These are phyloP conservation scores for Paracoccidioides brasiliensis DNA, from an alignment of 2,329 filamentous ascomycete species.

Conservation along the genomic window DNA sequence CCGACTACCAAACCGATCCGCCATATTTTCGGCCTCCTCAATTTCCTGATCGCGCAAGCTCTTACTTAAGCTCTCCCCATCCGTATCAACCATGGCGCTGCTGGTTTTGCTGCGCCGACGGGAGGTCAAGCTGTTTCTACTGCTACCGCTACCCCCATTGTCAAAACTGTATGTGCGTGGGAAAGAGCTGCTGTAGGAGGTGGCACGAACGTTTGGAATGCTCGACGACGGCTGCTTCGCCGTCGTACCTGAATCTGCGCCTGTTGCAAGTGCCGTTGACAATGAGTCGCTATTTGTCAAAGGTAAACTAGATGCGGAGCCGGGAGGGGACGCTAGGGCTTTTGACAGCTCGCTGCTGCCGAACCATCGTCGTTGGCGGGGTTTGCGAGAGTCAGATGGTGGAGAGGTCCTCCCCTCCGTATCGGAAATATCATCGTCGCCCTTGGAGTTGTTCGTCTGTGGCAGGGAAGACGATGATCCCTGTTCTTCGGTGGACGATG, in stretches of 20 bases:
- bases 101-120: slow-evolving; percentile 14
- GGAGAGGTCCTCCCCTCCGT: slow-evolving; percentile 18
- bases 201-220: slow-evolving; percentile 2
- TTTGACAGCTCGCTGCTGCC: slow-evolving; percentile 7
- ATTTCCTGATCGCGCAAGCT: slow-evolving; percentile 28
- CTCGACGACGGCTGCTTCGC: not conserved
- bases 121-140: slow-evolving; percentile 3
- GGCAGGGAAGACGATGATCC: slow-evolving; percentile 17
- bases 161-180: slow-evolving; percentile 4
- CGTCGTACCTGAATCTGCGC: not conserved
- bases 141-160: slow-evolving; percentile 12
- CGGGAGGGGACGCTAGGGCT: slow-evolving; percentile 4
- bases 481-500: slow-evolving; percentile 30
- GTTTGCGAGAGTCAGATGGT: slow-evolving; percentile 19
- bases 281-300: not conserved
- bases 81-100: slow-evolving; percentile 16
- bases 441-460: slow-evolving; percentile 13
- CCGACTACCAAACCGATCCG: slow-evolving; percentile 42
- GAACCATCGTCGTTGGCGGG: slow-evolving; percentile 28
- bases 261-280: not conserved
- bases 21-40: slow-evolving; percentile 33
- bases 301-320: slow-evolving; percentile 2
- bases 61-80: slow-evolving; percentile 8
- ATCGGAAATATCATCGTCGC: slow-evolving; percentile 9
- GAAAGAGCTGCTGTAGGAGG: slow-evolving; percentile 1